Conservation (phyloP, 129 eudicot genomes). For the Scalesia atractyloides region DNA sequence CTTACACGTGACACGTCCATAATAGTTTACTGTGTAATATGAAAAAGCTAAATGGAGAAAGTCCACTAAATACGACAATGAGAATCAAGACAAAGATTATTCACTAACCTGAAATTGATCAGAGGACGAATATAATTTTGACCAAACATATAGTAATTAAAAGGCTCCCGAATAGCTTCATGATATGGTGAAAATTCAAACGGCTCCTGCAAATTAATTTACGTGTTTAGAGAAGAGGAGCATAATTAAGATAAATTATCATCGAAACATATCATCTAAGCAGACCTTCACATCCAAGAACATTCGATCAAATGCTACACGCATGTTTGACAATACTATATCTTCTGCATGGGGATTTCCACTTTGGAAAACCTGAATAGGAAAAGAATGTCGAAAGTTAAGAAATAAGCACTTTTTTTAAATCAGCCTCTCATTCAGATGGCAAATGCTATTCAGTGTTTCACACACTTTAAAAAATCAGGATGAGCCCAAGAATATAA, state of each 20-base stretch:
- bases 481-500: conserved; percentile 23
- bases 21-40: too few relatives aligned
- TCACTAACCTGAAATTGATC: conserved; percentile 81
- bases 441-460: conserved; percentile 18
- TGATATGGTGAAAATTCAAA: conserved; percentile 88
- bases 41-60: neutral
- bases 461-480: conserved; percentile 19
- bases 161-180: conserved; percentile 82
- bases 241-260: conserved; percentile 2
- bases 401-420: neutral
- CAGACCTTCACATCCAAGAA: conserved; percentile 81
- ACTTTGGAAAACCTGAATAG: conserved; percentile 69
- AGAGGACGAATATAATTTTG: conserved; percentile 84
- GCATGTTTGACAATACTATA: conserved; percentile 84
- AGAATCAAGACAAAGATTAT: conserved; percentile 1
- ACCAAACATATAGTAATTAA: conserved; percentile 81
- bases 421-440: conserved; percentile 9
- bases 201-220: conserved; percentile 70
- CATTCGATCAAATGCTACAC: conserved; percentile 74
- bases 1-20: too few relatives aligned
- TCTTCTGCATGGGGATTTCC: conserved; percentile 72
- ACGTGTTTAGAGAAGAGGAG: conserved; percentile 19
- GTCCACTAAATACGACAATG: neutral
- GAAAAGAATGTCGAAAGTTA: conserved; percentile 7
- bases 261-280: neutral